phyloP scores from a whole-genome alignment of 257 asterid genomes.

The Nicotiana benthamiana region DNA sequence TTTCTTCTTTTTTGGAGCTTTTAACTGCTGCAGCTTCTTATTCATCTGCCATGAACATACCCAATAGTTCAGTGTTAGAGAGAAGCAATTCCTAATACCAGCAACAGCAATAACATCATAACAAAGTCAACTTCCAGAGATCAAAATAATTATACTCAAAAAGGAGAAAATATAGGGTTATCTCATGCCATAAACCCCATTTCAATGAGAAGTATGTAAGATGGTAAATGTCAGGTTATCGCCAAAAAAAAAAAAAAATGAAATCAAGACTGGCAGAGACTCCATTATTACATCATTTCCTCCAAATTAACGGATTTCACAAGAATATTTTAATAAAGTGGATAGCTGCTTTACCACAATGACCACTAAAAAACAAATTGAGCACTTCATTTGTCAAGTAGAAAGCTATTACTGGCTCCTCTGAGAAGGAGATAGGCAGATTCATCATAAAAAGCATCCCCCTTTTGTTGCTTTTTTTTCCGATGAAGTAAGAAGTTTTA shows the following conservation, averaged over 20 bases:
- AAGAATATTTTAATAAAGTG: not conserved
- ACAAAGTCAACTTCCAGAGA: not conserved
- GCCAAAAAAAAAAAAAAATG: not conserved
- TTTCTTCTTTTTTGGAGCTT: conserved; percentile 75
- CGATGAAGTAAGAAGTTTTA: not conserved
- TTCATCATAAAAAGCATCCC: not conserved
- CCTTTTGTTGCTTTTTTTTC: not conserved
- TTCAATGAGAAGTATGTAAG: not conserved
- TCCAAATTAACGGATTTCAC: not conserved
- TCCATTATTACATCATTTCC: not conserved
- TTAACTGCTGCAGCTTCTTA: conserved; percentile 84
- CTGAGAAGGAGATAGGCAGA: not conserved
- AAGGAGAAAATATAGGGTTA: not conserved
- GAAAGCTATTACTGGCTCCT: not conserved
- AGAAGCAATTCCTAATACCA: not conserved
- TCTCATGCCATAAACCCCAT: not conserved
- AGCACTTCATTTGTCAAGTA: not conserved
- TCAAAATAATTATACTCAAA: not conserved
- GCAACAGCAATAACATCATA: not conserved
- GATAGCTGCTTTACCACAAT: not conserved
- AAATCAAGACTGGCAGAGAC: not conserved
- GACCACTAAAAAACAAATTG: not conserved
- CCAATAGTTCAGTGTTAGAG: not conserved
- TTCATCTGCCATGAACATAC: conserved; percentile 54
- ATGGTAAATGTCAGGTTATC: not conserved